Conservation (phyloP, 257 asterid species). For the Nicotiana paniculata region DNA sequence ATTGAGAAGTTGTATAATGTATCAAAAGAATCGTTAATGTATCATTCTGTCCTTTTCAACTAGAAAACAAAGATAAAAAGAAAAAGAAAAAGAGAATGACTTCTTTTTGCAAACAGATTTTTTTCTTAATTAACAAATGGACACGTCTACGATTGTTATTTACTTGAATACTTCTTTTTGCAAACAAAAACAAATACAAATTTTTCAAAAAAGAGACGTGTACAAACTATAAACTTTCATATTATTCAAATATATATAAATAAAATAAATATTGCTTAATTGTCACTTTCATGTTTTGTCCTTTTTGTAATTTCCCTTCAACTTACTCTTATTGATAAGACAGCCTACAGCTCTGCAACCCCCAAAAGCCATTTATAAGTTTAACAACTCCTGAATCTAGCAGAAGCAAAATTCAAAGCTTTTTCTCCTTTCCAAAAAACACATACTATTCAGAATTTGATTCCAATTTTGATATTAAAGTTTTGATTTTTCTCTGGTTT, state of each 20-base stretch:
- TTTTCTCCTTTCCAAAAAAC: background rate
- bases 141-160: background rate
- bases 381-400: background rate
- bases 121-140: background rate
- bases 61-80: background rate
- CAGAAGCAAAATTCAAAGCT: background rate
- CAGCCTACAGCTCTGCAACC: background rate
- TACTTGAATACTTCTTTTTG: background rate
- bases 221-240: background rate
- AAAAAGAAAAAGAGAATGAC: too few species aligned
- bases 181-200: background rate
- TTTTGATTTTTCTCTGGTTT: too few species aligned
- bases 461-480: too few species aligned
- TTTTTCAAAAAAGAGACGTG: background rate
- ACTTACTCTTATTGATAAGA: background rate
- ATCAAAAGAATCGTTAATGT: background rate
- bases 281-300: background rate
- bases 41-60: background rate
- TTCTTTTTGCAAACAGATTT: background rate
- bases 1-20: background rate
- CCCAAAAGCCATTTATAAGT: background rate
- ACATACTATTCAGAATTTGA: background rate
- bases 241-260: background rate
- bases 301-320: background rate
- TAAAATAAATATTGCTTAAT: background rate